Evolutionary conservation across 768 basidiomycete genomes (phyloP).

Genomic region (Saitozyma sp.): DNA sequence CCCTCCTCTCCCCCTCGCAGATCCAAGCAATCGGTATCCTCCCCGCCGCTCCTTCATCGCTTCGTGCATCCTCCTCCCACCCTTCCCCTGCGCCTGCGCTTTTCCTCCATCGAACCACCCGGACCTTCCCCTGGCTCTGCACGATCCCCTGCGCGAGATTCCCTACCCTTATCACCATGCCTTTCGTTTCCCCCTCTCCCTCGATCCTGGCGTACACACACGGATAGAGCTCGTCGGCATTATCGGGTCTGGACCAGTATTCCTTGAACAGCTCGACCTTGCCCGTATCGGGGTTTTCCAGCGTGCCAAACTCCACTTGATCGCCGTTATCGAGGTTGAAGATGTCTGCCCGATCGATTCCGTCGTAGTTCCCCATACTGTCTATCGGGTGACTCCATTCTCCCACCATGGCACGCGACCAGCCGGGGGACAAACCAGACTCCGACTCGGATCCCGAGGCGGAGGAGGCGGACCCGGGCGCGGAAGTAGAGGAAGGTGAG

Average conservation of each 20-base stretch:
- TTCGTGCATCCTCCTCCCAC: too few relatives aligned
- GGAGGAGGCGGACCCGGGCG: too few relatives aligned
- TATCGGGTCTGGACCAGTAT: constrained; percentile 3
- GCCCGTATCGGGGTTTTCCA: constrained; percentile 7
- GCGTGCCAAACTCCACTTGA: constrained; percentile 4
- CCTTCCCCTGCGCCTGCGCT: too few relatives aligned
- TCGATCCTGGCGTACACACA: background rate
- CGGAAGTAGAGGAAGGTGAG: too few relatives aligned
- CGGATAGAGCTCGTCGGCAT: background rate
- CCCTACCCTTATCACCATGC: background rate
- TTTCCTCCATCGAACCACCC: too few relatives aligned
- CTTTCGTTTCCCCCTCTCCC: background rate
- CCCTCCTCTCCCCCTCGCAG: too few relatives aligned
- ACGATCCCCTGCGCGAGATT: too few relatives aligned
- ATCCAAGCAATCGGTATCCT: too few relatives aligned
- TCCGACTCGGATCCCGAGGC: too few relatives aligned
- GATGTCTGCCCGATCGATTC: constrained; percentile 5
- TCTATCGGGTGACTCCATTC: constrained; percentile 10
- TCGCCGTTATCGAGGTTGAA: constrained; percentile 4
- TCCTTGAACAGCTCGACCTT: constrained; percentile 4
- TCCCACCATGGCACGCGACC: constrained; percentile 1
- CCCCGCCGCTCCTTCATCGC: too few relatives aligned
- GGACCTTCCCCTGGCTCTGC: too few relatives aligned
- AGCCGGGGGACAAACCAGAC: background rate
- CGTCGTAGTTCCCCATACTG: constrained; percentile 3